Conservation (phyloP, 331 rosid genomes). For the Malus hybrid region DNA sequence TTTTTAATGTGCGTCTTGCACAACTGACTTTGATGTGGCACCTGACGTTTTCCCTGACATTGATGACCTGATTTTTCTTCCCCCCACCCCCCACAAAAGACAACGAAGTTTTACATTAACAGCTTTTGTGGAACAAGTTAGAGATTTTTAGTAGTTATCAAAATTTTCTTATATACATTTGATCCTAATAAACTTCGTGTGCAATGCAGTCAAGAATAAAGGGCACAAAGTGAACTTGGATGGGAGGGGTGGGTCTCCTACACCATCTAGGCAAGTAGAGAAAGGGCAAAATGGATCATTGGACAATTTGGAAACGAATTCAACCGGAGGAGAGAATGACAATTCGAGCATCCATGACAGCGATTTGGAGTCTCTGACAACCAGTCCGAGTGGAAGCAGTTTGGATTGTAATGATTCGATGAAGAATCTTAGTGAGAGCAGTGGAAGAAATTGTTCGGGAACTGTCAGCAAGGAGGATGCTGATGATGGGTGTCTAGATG, state of each 20-base stretch:
- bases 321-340: constrained; percentile 24
- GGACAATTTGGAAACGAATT: constrained; percentile 21
- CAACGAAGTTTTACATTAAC: background rate
- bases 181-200: background rate
- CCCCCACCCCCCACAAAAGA: too few species aligned
- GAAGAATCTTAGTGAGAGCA: constrained; percentile 21
- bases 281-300: constrained; percentile 24
- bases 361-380: constrained; percentile 21
- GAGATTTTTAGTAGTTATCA: background rate
- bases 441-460: constrained; percentile 22
- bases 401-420: constrained; percentile 25
- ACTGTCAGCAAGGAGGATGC: constrained; percentile 31
- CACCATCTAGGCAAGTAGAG: constrained; percentile 16
- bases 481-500: constrained; percentile 47
- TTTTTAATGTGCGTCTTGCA: too few species aligned
- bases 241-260: constrained; percentile 21
- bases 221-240: constrained; percentile 29
- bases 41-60: background rate
- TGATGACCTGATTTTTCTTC: background rate
- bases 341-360: constrained; percentile 16
- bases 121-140: background rate
- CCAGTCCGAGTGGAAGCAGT: constrained; percentile 17
- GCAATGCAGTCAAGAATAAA: constrained; percentile 36
- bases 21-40: background rate
- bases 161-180: background rate